A percentile compares a stretch with the other conserved stretches of the same genome.
Evolutionary conservation across 345 rosid genomes (phyloP).

Genomic region (Litchi chinensis): DNA sequence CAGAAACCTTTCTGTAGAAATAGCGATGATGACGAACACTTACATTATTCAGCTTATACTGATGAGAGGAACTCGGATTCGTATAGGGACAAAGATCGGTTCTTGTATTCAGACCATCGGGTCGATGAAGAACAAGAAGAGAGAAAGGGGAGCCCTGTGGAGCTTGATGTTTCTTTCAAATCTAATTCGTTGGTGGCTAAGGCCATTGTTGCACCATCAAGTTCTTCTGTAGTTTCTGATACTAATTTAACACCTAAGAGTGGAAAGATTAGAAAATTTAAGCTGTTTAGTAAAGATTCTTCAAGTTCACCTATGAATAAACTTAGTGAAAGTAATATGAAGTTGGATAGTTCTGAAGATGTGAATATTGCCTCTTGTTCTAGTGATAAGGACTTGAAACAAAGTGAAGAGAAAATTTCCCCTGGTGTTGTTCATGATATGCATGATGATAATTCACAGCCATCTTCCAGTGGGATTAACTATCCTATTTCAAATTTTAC

Average conservation of each 20-base stretch:
- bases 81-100: slow-evolving; percentile 53
- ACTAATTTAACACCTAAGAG: slow-evolving; percentile 45
- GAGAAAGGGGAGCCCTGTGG: slow-evolving; percentile 58
- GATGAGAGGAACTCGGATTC: slow-evolving; percentile 46
- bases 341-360: slow-evolving; percentile 26
- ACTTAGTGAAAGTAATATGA: slow-evolving; percentile 30
- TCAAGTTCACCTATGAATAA: slow-evolving; percentile 25
- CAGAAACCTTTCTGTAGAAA: slow-evolving; percentile 50
- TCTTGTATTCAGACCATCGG: slow-evolving; percentile 36
- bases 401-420: slow-evolving; percentile 32
- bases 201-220: slow-evolving; percentile 50
- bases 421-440: slow-evolving; percentile 26
- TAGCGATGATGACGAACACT: slow-evolving; percentile 60
- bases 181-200: slow-evolving; percentile 84
- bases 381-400: slow-evolving; percentile 36
- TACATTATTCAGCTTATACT: slow-evolving; percentile 37
- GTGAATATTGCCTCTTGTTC: slow-evolving; percentile 31
- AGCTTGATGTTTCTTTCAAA: slow-evolving; percentile 88
- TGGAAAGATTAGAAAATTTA: slow-evolving; percentile 52
- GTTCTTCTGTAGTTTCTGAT: slow-evolving; percentile 33
- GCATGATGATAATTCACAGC: slow-evolving; percentile 24
- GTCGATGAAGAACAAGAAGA: slow-evolving; percentile 41
- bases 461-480: slow-evolving; percentile 33
- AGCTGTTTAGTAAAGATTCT: slow-evolving; percentile 34
- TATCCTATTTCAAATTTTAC: slow-evolving; percentile 27